Percentiles rank a stretch among this genome's conserved stretches.
Evolutionary conservation across 2,329 filamentous ascomycete species (phyloP).

Genomic region (Fonsecaea erecta): DNA sequence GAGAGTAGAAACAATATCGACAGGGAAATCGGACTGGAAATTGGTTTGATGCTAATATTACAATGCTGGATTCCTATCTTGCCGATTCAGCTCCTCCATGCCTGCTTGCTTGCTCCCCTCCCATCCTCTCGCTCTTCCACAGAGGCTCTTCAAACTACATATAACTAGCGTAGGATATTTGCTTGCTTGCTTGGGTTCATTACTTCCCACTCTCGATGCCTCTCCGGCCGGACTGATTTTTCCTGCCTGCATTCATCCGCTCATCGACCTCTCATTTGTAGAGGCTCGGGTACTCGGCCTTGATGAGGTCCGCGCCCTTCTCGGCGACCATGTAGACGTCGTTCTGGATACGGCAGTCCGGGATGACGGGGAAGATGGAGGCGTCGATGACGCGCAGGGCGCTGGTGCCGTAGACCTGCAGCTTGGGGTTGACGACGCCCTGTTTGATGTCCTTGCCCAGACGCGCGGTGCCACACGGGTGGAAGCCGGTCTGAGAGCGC

Average conservation of each 20-base stretch:
- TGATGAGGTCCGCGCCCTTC: slow-evolving; percentile 41
- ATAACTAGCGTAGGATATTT: too few species aligned
- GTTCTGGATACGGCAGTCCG: slow-evolving; percentile 45
- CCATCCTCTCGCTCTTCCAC: too few species aligned
- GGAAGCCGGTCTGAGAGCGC: slow-evolving; percentile 63
- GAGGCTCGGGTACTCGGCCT: slow-evolving; percentile 14
- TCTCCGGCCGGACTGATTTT: background rate
- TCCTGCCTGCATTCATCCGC: background rate
- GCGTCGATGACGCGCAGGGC: slow-evolving; percentile 44
- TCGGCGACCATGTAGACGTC: slow-evolving; percentile 46
- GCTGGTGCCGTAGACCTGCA: slow-evolving; percentile 41
- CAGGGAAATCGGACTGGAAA: background rate
- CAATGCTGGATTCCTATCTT: background rate
- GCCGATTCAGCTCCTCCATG: too few species aligned
- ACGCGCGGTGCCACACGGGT: slow-evolving; percentile 62
- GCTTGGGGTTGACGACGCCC: slow-evolving; percentile 42
- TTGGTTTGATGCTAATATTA: background rate
- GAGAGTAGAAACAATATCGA: background rate
- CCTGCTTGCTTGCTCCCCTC: too few species aligned
- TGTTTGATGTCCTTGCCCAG: slow-evolving; percentile 58
- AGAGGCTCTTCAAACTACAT: too few species aligned
- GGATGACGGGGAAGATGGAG: slow-evolving; percentile 43
- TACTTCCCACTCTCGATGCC: background rate
- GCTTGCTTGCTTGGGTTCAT: background rate
- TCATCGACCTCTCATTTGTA: background rate